These are phyloP conservation scores for Botryobasidium botryosum DNA, from an alignment of 768 basidiomycete genomes.

Conservation along the genomic window DNA sequence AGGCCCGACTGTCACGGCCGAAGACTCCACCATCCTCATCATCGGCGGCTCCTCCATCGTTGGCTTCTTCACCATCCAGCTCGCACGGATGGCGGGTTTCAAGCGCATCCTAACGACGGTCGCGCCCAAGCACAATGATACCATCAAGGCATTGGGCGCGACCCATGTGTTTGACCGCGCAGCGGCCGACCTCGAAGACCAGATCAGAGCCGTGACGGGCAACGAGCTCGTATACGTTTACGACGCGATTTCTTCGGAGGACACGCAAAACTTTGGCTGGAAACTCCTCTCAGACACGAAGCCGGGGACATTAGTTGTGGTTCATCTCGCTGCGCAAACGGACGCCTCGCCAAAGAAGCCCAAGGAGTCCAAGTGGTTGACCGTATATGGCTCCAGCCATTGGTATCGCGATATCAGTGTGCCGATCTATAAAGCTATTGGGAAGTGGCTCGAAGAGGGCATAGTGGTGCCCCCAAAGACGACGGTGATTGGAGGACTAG, in stretches of 20 bases:
- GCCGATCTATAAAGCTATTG: neutral
- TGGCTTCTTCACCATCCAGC: slow-evolving; percentile 8
- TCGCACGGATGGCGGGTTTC: slow-evolving; percentile 8
- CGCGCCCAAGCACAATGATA: slow-evolving; percentile 3
- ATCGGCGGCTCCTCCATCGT: slow-evolving; percentile 6
- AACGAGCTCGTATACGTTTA: neutral
- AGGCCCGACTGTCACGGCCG: neutral
- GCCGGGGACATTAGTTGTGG: neutral
- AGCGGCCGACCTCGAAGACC: neutral
- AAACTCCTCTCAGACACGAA: neutral
- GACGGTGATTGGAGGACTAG: neutral
- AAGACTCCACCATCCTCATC: slow-evolving; percentile 3
- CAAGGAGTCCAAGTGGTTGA: neutral
- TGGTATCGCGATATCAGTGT: neutral
- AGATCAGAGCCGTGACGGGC: neutral
- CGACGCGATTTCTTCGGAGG: neutral
- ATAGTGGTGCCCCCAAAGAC: neutral
- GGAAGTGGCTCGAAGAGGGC: neutral
- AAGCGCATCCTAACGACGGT: slow-evolving; percentile 4
- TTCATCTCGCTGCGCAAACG: neutral
- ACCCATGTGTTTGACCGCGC: slow-evolving; percentile 3
- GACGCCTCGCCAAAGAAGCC: neutral
- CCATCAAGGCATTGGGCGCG: slow-evolving; percentile 6
- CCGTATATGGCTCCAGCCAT: neutral
- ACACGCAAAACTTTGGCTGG: neutral